Conservation (phyloP, 495 filamentous ascomycete species). For the Aspergillus kassunensis region DNA sequence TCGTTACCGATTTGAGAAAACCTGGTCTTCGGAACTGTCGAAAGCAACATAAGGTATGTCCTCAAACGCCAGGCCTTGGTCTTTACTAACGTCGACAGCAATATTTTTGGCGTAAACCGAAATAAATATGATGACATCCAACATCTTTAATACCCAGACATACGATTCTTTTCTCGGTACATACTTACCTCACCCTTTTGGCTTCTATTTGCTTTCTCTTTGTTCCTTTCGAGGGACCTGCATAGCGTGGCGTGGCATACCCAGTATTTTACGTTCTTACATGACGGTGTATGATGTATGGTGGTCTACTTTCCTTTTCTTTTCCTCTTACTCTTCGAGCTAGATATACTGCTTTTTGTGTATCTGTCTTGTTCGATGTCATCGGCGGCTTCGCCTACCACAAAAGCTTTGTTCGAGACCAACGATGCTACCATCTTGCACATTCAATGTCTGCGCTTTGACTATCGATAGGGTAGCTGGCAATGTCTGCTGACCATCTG, state of each 20-base stretch:
- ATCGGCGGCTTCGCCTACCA: neutral
- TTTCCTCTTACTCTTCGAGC: constrained; percentile 6
- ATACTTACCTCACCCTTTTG: constrained; percentile 36
- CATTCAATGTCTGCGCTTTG: neutral
- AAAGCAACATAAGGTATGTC: constrained; percentile 90
- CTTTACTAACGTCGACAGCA: constrained; percentile 51
- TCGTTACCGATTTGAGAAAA: constrained; percentile 79
- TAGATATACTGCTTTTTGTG: constrained; percentile 9
- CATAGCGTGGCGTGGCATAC: constrained; percentile 54
- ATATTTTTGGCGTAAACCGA: constrained; percentile 91
- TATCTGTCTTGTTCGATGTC: neutral
- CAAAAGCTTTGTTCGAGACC: too few relatives aligned
- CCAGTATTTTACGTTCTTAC: constrained; percentile 33
- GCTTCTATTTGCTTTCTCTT: constrained; percentile 21
- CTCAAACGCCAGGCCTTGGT: constrained; percentile 1
- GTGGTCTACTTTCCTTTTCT: constrained; percentile 7
- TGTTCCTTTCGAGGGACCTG: constrained; percentile 25
- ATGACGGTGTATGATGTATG: constrained; percentile 37
- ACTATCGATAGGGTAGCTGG: too few relatives aligned
- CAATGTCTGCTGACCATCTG: constrained; percentile 4
- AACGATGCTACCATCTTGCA: neutral
- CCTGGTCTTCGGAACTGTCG: constrained; percentile 83
- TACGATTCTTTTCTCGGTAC: constrained; percentile 34
- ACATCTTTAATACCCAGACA: constrained; percentile 9
- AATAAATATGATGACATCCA: constrained; percentile 31